Base-by-base conservation (phyloP, 2,329 filamentous ascomycete genomes). In the Furcasterigmium furcatum region DNA sequence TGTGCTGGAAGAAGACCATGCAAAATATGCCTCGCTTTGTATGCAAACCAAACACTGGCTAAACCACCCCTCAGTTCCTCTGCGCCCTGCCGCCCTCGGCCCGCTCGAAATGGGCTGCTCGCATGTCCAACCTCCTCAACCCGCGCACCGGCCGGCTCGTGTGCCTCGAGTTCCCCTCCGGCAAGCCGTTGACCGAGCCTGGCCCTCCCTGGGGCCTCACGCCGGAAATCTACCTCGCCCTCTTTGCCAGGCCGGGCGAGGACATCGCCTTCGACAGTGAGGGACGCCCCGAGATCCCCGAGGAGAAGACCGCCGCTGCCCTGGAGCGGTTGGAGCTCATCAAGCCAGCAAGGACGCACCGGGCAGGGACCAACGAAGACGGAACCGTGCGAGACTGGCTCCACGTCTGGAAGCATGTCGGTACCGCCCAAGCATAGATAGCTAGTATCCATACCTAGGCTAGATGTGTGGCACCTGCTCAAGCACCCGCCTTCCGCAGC, bases 131-230 rank as follows among this genome's bases (percentile, higher is more conserved):
- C 32, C 68, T 84, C 32, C 66, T 85, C 24, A 53, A 64, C 18
- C 68, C 70, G 6, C 56, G 46, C 9, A 59, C 54, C 20, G 79
- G 80, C 19, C 68, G 73, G 30, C 67, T 85, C 21, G 60, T 85
- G 43, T 84, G 81, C 65, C 76, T 95, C 50, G 89, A 95, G 61
- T 95, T 87, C 61, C 90, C 90, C 9, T 82, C 85, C 1, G 76
- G 80, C 50, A 94, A 91, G 62, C 74, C 80, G 35, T 76, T 84
- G 9, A 72, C 71, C 10, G 72, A 76, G 9, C 74, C 74, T 9
- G 89, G 90, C 0, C 89, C 90, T 12, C 89, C 90, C 2, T 91
- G 80, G 74, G 81, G 83, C 8, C 66, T 88, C 34, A 78, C 80
- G 12, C 77, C 86, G 1, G 77, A 82, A 49, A 78, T 87, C 22